A percentile compares a stretch with the other conserved stretches of the same genome.
Evolutionary conservation across 1,284 basidiomycete species (phyloP).

Genomic region (Trametes sp.): DNA sequence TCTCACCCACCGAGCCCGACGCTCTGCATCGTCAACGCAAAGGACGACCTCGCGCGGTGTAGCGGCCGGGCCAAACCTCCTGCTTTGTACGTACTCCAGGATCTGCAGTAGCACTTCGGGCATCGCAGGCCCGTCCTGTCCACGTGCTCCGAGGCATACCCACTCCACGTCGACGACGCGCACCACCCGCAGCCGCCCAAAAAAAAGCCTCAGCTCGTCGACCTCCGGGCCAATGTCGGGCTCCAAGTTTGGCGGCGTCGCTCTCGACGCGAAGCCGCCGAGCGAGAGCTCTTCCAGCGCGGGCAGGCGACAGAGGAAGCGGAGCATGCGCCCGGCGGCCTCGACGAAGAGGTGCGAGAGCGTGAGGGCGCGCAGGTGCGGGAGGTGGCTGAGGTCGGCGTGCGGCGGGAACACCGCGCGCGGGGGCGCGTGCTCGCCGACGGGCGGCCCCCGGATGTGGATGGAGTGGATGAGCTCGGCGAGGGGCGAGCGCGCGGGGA

Average conservation of each 20-base stretch:
- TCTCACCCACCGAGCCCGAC: background rate
- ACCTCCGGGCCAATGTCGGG: background rate
- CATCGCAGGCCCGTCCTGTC: background rate
- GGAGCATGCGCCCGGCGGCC: background rate
- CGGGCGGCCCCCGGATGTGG: background rate
- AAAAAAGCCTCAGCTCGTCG: background rate
- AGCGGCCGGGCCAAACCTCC: background rate
- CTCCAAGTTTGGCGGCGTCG: background rate
- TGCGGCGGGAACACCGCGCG: background rate
- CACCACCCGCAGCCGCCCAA: background rate
- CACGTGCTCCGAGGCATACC: no score
- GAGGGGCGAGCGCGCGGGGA: background rate
- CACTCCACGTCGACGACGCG: background rate
- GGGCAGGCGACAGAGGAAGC: constrained; percentile 4
- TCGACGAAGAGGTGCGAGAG: constrained; percentile 8
- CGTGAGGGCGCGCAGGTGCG: background rate
- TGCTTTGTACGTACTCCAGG: background rate
- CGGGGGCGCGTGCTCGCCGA: background rate
- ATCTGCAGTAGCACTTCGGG: background rate
- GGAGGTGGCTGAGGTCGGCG: constrained; percentile 7
- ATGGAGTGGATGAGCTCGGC: constrained; percentile 1
- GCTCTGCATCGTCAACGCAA: background rate
- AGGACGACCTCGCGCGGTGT: background rate
- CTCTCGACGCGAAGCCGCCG: background rate
- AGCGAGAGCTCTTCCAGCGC: constrained; percentile 1